These are phyloP conservation scores for Symmetrospora coprosmae DNA, from an alignment of 768 basidiomycete genomes.

Conservation along the genomic window DNA sequence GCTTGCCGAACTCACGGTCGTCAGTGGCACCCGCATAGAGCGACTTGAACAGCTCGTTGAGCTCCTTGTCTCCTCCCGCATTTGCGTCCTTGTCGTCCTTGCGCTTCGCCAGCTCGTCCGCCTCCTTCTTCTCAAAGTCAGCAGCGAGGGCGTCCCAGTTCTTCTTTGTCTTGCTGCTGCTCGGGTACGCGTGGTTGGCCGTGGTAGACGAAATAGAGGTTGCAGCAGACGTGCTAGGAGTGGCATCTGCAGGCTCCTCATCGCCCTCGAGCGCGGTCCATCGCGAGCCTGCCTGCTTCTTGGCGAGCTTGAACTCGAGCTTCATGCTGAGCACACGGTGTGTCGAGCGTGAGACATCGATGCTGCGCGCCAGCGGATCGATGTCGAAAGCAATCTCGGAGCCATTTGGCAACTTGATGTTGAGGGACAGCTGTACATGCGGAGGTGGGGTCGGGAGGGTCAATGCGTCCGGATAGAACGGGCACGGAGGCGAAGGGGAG, in stretches of 20 bases:
- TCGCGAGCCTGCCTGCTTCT: conserved; percentile 48
- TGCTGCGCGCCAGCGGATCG: conserved; percentile 68
- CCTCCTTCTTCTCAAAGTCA: conserved; percentile 55
- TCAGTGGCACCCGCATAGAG: conserved; percentile 81
- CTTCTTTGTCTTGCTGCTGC: conserved; percentile 44
- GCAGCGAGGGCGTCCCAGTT: conserved; percentile 81
- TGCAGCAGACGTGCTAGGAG: conserved; percentile 28
- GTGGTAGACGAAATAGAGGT: conserved; percentile 36
- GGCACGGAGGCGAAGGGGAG: too few species aligned
- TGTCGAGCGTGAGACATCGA: conserved; percentile 50
- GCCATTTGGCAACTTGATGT: conserved; percentile 28
- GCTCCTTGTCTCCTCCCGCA: conserved; percentile 67
- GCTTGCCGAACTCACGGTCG: too few species aligned
- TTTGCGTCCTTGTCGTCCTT: conserved; percentile 66
- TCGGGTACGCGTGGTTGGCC: conserved; percentile 37
- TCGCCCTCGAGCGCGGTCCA: conserved; percentile 70
- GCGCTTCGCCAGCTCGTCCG: conserved; percentile 1
- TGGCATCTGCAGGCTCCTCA: conserved; percentile 28
- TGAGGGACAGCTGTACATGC: conserved; percentile 26
- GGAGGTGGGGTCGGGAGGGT: too few species aligned
- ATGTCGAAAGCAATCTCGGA: conserved; percentile 37
- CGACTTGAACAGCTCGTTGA: conserved; percentile 49
- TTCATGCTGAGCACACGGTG: conserved; percentile 71
- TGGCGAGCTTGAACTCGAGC: conserved; percentile 65
- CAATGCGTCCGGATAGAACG: too few species aligned